Evolutionary conservation across 768 basidiomycete species (phyloP).

Genomic region (Lactarius pseudohatsudake): DNA sequence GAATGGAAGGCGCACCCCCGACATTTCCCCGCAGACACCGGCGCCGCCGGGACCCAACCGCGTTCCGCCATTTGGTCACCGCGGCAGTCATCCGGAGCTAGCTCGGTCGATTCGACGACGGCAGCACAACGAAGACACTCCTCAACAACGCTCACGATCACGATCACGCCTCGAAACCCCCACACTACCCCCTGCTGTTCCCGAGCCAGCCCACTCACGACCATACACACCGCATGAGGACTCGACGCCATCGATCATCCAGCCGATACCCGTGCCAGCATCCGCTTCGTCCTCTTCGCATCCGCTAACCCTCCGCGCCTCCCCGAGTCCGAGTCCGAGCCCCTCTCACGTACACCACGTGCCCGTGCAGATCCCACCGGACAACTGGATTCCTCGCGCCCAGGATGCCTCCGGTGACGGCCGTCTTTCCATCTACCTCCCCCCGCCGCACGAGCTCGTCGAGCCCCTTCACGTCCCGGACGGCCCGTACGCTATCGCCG

Average conservation of each 20-base stretch:
- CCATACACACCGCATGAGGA: slow-evolving; percentile 26
- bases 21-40: slow-evolving; percentile 17
- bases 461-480: slow-evolving; percentile 14
- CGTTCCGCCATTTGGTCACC: slow-evolving; percentile 19
- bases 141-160: slow-evolving; percentile 21
- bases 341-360: slow-evolving; percentile 14
- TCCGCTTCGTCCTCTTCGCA: slow-evolving; percentile 11
- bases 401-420: slow-evolving; percentile 26
- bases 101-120: slow-evolving; percentile 1
- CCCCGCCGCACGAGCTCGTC: slow-evolving; percentile 27
- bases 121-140: slow-evolving; percentile 1
- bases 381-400: slow-evolving; percentile 28
- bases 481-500: slow-evolving; percentile 16
- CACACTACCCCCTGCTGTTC: background rate
- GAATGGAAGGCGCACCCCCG: slow-evolving; percentile 16
- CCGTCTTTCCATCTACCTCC: slow-evolving; percentile 25
- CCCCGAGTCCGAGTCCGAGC: slow-evolving; percentile 13
- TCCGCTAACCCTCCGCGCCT: background rate
- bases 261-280: slow-evolving; percentile 24
- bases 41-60: slow-evolving; percentile 19
- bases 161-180: slow-evolving; percentile 15
- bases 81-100: slow-evolving; percentile 17
- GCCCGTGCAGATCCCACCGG: slow-evolving; percentile 24
- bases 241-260: slow-evolving; percentile 27
- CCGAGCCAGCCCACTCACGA: slow-evolving; percentile 21